These are phyloP conservation scores for Agaricus sinodeliciosus DNA, from an alignment of 768 basidiomycete species.

Conservation along the genomic window DNA sequence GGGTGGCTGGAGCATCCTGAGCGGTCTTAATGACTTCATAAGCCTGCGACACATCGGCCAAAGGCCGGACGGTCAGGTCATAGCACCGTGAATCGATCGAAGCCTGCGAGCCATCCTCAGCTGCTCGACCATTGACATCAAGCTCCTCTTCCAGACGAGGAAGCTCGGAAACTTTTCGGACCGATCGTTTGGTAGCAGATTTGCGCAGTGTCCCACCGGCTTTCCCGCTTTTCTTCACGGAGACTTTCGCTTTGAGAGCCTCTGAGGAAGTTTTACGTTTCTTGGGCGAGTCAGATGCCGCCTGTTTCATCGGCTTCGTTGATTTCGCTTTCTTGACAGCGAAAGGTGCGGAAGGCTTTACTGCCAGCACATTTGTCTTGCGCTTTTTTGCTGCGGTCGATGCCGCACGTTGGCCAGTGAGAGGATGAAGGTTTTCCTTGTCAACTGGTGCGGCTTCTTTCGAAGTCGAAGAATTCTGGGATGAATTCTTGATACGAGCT, in stretches of 20 bases:
- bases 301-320: constrained; percentile 24
- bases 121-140: constrained; percentile 24
- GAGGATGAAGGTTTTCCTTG: constrained; percentile 76
- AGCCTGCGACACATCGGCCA: constrained; percentile 71
- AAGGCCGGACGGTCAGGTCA: constrained; percentile 69
- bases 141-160: constrained; percentile 43
- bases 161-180: constrained; percentile 13
- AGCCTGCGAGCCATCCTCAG: constrained; percentile 36
- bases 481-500: constrained; percentile 17
- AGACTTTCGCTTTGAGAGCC: constrained; percentile 23
- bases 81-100: constrained; percentile 71
- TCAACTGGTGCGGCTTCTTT: constrained; percentile 38
- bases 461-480: constrained; percentile 23
- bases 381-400: constrained; percentile 48
- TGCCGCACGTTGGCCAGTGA: constrained; percentile 59
- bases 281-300: constrained; percentile 41
- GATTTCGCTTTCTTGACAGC: constrained; percentile 38
- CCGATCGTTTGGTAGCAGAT: constrained; percentile 23
- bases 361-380: constrained; percentile 52
- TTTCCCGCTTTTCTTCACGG: constrained; percentile 33
- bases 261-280: constrained; percentile 48
- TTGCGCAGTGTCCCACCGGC: constrained; percentile 27
- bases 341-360: constrained; percentile 37
- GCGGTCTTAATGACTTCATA: constrained; percentile 35
- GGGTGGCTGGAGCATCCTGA: constrained; percentile 11